Evolutionary conservation across 495 filamentous ascomycete genomes (phyloP), one percentile per base, ranked within the genome.

Genomic region (Chlorociboria aeruginascens): DNA sequence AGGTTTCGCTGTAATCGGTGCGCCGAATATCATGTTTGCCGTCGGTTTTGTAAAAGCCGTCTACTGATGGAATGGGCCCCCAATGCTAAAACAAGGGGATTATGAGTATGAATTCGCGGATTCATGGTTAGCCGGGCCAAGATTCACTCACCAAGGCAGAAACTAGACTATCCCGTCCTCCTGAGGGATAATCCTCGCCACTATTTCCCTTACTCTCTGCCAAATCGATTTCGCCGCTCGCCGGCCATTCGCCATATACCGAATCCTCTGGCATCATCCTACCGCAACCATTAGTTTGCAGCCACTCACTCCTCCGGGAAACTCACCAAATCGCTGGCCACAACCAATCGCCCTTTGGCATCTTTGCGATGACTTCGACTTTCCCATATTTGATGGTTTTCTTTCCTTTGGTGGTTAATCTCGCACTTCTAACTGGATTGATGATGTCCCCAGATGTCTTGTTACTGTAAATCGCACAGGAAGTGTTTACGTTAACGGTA

Each of bases 351-450:
- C 66, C 66, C 45, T 60, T 51, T 3, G 66, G 64, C 45, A 68
- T 56, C 51, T 68, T 69, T 0, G 66, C 66, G 1, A 61, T 59
- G 6, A 69, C 66, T 46, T 68, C 66, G 13, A 69, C 61, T n/a
- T 59, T 55, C 6, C 66, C 66, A 43, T 68, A 69, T 11, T 51
- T 59, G 40, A 68, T 56, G 6, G 50, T 39, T 47, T 61, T 62
- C 39, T 60, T 66, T 3, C 63, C 64, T 45, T 64, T 65, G 13
- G 66, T 68, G 7, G 50, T 53, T 3, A 68, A 40, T 8, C 66
- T 54, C 16, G 66, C 66, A 11, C 58, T 63, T 12, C 64, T 57
- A 7, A 68, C 60, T 0, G 66, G 66, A 31, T 56, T 58, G 43
- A 68, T 59, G 42, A 66, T 69, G 10, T 48, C 48, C 9, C 66